Base-by-base conservation (phyloP, 495 filamentous ascomycete species). In the Glonium stellatum region DNA sequence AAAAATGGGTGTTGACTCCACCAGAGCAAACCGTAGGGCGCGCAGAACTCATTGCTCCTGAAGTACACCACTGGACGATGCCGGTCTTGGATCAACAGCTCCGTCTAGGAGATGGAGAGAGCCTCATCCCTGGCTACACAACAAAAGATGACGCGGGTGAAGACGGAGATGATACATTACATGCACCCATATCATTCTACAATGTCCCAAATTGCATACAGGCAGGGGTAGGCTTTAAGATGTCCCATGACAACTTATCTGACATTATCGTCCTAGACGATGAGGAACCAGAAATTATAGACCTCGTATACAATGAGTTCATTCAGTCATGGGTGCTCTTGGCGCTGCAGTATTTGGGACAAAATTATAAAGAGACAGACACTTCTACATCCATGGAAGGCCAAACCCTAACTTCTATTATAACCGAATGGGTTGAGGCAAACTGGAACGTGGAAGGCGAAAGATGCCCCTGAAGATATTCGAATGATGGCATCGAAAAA, bases 161-260 rank as follows among this genome's bases (percentile, higher is more conserved):
- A n/a, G 87, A 93, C 62, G 95, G 93, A 52, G 93, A 98, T 69
- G 93, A 98, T 70, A 92, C 92, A 0, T 64, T 96, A 1, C 93
- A 97, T 67, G 74, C 80, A 0, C 78, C 79, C 5, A 85, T 97
- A 42, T 71, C 79, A 25, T 89, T 88, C 69, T 91, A 93, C 71
- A 68, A 72, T 4, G 81, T 93, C 12, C 92, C 92, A 1, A 96
- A 95, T 68, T 87, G 84, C 69, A 83, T 97, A 60, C 87, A 89
- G 67, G 70, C 84, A 0, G 69, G 85, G 49, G 76, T 87, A 36
- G 74, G 68, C 1, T 84, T 89, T 59, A 73, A 81, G 0, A 22
- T 61, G 36, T 25, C 58, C 4, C 15, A 51, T 9, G 37, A 34
- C 44, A 31, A 52, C 13, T 23, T 15, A 25, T 51, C 48, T 31